Conservation (phyloP, 2,329 filamentous ascomycete species). For the Elsinoe australis region DNA sequence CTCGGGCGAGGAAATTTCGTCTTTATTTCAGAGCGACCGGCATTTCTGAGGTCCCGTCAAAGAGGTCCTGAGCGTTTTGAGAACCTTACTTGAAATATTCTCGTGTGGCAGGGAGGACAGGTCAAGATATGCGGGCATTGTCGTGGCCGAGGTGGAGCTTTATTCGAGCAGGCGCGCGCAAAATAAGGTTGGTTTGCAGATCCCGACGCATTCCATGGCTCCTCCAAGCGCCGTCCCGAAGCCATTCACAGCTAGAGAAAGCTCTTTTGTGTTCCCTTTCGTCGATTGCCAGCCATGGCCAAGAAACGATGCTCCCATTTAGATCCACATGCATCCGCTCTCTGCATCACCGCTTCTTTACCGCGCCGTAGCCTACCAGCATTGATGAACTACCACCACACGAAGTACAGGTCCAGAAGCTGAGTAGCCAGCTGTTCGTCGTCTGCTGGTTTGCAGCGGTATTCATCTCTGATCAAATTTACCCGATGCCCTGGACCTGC, state of each 20-base stretch:
- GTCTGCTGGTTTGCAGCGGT: too few species aligned
- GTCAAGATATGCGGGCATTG: not conserved
- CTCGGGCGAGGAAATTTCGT: not conserved
- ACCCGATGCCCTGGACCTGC: too few species aligned
- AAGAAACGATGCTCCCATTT: not conserved
- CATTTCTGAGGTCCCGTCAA: too few species aligned
- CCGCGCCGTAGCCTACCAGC: too few species aligned
- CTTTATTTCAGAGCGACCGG: too few species aligned
- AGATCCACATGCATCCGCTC: not conserved
- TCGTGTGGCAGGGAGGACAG: not conserved
- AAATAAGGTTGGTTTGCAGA: constrained; percentile 10
- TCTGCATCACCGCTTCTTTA: too few species aligned
- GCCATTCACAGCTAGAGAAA: constrained; percentile 3
- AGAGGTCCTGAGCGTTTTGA: too few species aligned
- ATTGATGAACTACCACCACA: too few species aligned
- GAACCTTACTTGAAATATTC: too few species aligned
- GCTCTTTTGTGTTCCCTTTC: not conserved
- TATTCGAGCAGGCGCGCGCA: constrained; percentile 10
- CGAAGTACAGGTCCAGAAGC: too few species aligned
- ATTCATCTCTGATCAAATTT: too few species aligned
- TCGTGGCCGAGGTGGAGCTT: not conserved
- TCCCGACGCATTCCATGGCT: constrained; percentile 14
- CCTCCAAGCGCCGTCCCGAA: not conserved
- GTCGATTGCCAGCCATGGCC: not conserved
- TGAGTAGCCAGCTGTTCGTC: too few species aligned